phyloP scores from a whole-genome alignment of 768 basidiomycete genomes.

The Collybia sordida region DNA sequence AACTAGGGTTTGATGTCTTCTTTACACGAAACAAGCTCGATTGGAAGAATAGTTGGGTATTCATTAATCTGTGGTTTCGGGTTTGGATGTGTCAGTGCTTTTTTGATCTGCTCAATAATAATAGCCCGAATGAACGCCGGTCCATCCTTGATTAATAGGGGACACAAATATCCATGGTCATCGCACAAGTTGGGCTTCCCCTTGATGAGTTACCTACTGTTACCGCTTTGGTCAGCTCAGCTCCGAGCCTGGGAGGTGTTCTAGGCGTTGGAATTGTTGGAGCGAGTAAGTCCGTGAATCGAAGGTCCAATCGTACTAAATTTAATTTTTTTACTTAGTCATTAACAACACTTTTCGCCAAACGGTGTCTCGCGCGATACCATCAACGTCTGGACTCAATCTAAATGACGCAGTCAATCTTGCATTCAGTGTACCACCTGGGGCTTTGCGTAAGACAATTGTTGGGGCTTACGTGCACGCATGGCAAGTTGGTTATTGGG shows the following conservation, averaged over 20 bases:
- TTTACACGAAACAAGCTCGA: conserved; percentile 17
- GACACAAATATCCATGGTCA: conserved; percentile 20
- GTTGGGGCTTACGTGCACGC: conserved; percentile 18
- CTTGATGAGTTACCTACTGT: conserved; percentile 21
- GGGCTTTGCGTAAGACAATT: conserved; percentile 7
- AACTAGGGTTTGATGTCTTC: conserved; percentile 21
- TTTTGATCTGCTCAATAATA: background rate
- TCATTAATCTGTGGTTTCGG: conserved; percentile 19
- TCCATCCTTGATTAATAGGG: conserved; percentile 9
- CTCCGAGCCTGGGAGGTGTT: conserved; percentile 22
- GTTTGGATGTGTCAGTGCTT: conserved; percentile 20
- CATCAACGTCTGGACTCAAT: conserved; percentile 11
- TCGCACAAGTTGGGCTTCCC: conserved; percentile 22
- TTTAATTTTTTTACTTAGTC: conserved; percentile 8
- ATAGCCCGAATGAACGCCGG: background rate
- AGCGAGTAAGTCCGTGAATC: conserved; percentile 11
- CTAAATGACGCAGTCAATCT: conserved; percentile 19
- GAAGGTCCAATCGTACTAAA: no score
- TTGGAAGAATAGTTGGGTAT: conserved; percentile 20
- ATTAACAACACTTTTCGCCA: conserved; percentile 22
- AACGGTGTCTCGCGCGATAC: conserved; percentile 1
- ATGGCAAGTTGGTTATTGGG: conserved; percentile 16
- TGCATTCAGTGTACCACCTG: conserved; percentile 9
- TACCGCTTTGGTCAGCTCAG: conserved; percentile 18
- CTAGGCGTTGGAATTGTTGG: conserved; percentile 25